Evolutionary conservation across 176 grass and related monocot genomes (phyloP).

Genomic region (Luzula sylvatica): DNA sequence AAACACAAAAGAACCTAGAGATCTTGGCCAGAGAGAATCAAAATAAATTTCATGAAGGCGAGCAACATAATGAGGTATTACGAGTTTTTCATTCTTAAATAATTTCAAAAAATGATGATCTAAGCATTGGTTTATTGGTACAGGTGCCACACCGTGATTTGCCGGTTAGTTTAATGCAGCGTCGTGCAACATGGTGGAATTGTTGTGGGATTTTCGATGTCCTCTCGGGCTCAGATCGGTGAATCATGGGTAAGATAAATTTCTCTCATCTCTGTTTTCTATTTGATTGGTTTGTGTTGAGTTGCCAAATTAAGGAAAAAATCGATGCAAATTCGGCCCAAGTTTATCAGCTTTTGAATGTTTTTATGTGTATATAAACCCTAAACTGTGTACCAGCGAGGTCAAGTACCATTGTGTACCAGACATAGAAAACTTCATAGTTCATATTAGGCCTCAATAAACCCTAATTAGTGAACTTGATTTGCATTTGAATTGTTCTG

Average conservation of each 20-base stretch:
- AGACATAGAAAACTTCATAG: too few species aligned
- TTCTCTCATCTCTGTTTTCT: neutral
- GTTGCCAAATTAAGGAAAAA: too few species aligned
- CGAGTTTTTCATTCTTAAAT: neutral
- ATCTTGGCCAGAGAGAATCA: slow-evolving; percentile 18
- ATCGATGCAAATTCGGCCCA: too few species aligned
- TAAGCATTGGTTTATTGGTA: slow-evolving; percentile 6
- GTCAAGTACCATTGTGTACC: too few species aligned
- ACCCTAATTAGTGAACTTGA: too few species aligned
- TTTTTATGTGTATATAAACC: too few species aligned
- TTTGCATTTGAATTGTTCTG: too few species aligned
- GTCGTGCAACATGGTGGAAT: slow-evolving; percentile 60
- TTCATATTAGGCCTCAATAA: too few species aligned
- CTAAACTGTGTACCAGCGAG: too few species aligned
- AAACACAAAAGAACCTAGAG: slow-evolving; percentile 9
- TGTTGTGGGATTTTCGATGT: slow-evolving; percentile 68
- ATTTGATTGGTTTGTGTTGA: neutral
- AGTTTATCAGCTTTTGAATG: too few species aligned
- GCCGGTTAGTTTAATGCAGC: slow-evolving; percentile 25
- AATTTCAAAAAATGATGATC: neutral
- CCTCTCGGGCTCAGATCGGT: slow-evolving; percentile 40
- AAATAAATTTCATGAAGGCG: slow-evolving; percentile 3
- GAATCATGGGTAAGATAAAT: slow-evolving; percentile 40
- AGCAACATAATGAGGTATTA: slow-evolving; percentile 22
- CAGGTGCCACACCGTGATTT: slow-evolving; percentile 19